These are phyloP conservation scores for Claviceps cyperi DNA, from an alignment of 2,329 filamentous ascomycete genomes.

Conservation along the genomic window DNA sequence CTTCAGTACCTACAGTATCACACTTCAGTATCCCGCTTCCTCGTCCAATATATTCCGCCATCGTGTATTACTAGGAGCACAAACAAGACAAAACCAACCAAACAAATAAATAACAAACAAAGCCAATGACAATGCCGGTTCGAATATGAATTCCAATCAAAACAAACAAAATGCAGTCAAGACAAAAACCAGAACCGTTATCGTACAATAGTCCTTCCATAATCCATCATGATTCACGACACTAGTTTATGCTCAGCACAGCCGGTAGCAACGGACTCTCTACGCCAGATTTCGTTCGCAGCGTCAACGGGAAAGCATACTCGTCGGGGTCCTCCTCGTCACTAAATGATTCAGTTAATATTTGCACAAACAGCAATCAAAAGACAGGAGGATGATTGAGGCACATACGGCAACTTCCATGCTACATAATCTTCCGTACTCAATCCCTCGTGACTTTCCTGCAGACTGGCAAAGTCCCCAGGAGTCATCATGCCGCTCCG, in stretches of 20 bases:
- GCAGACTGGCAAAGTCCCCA: constrained; percentile 89
- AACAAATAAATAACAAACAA: too few species aligned
- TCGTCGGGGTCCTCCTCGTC: constrained; percentile 86
- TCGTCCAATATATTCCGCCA: too few species aligned
- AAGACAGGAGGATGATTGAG: too few species aligned
- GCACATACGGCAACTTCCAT: constrained; percentile 91
- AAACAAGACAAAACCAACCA: too few species aligned
- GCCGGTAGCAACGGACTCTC: constrained; percentile 11
- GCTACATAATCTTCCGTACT: constrained; percentile 96
- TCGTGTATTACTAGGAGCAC: too few species aligned
- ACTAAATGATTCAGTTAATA: constrained; percentile 27
- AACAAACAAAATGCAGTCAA: not conserved
- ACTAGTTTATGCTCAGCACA: constrained; percentile 10
- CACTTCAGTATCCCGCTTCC: too few species aligned
- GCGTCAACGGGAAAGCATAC: constrained; percentile 44
- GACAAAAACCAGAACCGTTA: not conserved
- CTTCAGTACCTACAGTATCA: too few species aligned
- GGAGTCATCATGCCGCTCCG: constrained; percentile 97
- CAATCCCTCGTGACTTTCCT: constrained; percentile 84
- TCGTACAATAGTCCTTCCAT: not conserved
- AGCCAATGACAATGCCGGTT: too few species aligned
- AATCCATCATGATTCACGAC: not conserved
- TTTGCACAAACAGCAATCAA: not conserved
- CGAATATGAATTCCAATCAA: too few species aligned
- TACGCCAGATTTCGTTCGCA: constrained; percentile 33